Percentiles rank a stretch among this genome's conserved stretches.
These are phyloP conservation scores for Coprinopsis cinerea DNA, from an alignment of 768 basidiomycete genomes.

Conservation along the genomic window DNA sequence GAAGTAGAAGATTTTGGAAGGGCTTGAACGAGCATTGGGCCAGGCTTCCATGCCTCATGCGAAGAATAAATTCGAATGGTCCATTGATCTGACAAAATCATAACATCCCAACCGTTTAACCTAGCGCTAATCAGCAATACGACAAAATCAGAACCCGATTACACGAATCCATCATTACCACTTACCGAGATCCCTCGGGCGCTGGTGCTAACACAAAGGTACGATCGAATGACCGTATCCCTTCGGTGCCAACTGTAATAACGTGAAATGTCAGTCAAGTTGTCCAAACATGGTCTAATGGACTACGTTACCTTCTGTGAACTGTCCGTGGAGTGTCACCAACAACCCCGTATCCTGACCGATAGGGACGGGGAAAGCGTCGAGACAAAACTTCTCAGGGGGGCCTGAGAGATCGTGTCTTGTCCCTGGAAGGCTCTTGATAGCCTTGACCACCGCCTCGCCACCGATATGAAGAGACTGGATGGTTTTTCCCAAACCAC, in stretches of 20 bases:
- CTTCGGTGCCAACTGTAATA: slow-evolving; percentile 40
- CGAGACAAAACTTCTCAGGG: slow-evolving; percentile 80
- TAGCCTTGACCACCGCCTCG: slow-evolving; percentile 53
- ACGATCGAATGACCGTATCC: slow-evolving; percentile 89
- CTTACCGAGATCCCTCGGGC: slow-evolving; percentile 77
- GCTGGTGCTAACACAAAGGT: slow-evolving; percentile 85
- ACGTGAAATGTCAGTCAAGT: slow-evolving; percentile 1
- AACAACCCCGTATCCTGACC: slow-evolving; percentile 60
- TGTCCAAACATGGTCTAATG: not conserved
- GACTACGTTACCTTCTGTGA: slow-evolving; percentile 69
- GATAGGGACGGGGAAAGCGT: slow-evolving; percentile 72
- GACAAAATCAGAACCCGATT: too few species aligned
- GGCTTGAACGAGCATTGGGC: slow-evolving; percentile 69
- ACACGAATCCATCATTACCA: too few species aligned
- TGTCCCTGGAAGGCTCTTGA: slow-evolving; percentile 66
- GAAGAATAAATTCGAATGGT: slow-evolving; percentile 81
- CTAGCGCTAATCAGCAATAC: slow-evolving; percentile 62
- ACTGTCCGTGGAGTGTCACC: slow-evolving; percentile 82
- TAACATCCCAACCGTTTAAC: slow-evolving; percentile 81
- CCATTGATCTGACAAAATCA: slow-evolving; percentile 85
- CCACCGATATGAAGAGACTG: slow-evolving; percentile 68
- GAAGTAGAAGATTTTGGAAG: slow-evolving; percentile 19
- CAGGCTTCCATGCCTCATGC: slow-evolving; percentile 71
- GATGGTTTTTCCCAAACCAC: slow-evolving; percentile 55
- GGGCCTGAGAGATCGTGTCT: slow-evolving; percentile 77